Base-by-base conservation (phyloP, 768 basidiomycete species). In the Baorangia bicolor region DNA sequence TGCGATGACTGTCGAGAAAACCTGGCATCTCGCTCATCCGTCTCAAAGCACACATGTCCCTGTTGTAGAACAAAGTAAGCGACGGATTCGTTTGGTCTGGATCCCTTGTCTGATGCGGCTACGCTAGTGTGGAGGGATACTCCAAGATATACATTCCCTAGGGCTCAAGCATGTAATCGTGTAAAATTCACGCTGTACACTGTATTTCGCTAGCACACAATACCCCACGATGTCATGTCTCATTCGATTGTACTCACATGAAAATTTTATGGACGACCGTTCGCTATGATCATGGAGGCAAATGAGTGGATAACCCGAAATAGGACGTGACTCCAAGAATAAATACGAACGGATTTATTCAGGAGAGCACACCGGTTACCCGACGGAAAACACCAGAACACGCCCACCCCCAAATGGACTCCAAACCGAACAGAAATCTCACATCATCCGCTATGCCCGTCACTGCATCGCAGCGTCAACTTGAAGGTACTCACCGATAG, bases 1-100 rank as follows among this genome's bases (percentile, higher is more conserved):
- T 82, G 81, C 57, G 80, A 82, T 38, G 81, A 83, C 65, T 82
- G 81, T 56, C 74, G 81, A 53, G 74, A 74, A 53, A 82, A 82
- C 64, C 66, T 82, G 40, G 81, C 81, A 14, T 77, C 81, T 3
- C 77, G 81, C 3, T 67, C 74, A 9, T 69, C 79, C 0, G 77
- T 78, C 27, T 76, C 80, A 9, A 80, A 78, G 53, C 81, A 82
- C 51, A 73, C 70, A 1, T 83, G 81, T 47, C 81, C 81, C 0
- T 83, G 81, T 59, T 82, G 81, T 64, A 75, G 81, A 56, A 65
- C 69, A 55, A 73, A 58, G 81, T 81, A 61, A 63, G 80, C 66
- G 25, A 46, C 5, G 20, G 27, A 39, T 30, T 21, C 21, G 23
- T 12, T 9, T 34, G n/a, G 21, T 39, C 8, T 8, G 7, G 49